Evolutionary conservation across 2,329 filamentous ascomycete species (phyloP), one percentile per base, ranked within the genome.

Genomic region (Ascochyta rabiei): DNA sequence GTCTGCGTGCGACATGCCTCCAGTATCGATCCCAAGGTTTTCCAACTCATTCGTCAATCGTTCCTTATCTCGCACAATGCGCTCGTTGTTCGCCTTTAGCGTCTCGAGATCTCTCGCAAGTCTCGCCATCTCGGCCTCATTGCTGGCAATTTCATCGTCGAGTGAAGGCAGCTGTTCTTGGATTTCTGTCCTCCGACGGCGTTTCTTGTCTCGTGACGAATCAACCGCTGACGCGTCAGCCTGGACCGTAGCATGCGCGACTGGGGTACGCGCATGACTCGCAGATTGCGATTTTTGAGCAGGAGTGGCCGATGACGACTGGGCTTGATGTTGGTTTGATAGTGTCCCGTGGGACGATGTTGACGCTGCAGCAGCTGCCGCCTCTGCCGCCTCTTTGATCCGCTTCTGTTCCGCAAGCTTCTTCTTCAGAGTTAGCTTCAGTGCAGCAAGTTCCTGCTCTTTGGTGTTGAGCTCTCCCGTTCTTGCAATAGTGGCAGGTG

Each of bases 401-500:
- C 61, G 55, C 50, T 66, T 70, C 19, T 56, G 48, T 44, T 67
- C 64, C 24, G 61, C 59, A 12, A 71, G 54, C 41, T 67, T 69
- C 57, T 61, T 69, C 53, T 72, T 69, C 4, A 71, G 58, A 1
- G 60, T 63, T 26, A 59, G 31, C 28, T 63, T 65, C 48, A 69
- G 69, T 54, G 82, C 81, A 13, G 80, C 80, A 52, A 84, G 82
- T 53, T 77, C 77, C 49, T 80, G 68, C 55, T 83, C 74, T 59
- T 79, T 82, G 30, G 75, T 71, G 33, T 75, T 75, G 38, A 84
- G 67, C 41, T 80, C 74, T 39, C 79, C 78, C 40, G 66, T 62
- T 10, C 63, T 79, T 64, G 61, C 75, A 68, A 54, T 64, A 57
- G 59, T 74, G 62, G 63, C 60, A 35, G 74, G 70, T 10, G 73